Evolutionary conservation across 2,329 filamentous ascomycete species (phyloP).

Genomic region (Herpotrichia juniperi): DNA sequence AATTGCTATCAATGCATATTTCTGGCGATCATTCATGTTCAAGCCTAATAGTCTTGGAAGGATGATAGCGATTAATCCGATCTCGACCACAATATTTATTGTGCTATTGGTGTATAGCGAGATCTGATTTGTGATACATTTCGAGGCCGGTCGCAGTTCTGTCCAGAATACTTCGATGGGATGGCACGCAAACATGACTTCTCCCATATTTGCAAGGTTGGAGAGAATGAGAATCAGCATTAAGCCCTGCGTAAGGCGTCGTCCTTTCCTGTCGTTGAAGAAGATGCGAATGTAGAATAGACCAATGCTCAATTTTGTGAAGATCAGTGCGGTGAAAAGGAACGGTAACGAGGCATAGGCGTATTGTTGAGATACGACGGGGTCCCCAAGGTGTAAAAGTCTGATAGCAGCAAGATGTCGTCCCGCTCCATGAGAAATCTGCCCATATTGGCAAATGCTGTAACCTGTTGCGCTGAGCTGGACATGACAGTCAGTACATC

Average conservation of each 20-base stretch:
- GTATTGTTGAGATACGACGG: constrained; percentile 21
- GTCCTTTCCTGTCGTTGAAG: constrained; percentile 18
- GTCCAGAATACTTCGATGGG: constrained; percentile 28
- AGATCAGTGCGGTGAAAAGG: constrained; percentile 18
- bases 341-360: constrained; percentile 24
- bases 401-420: constrained; percentile 15
- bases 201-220: constrained; percentile 19
- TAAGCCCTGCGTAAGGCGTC: constrained; percentile 21
- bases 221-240: constrained; percentile 13
- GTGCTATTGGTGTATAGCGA: constrained; percentile 18
- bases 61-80: constrained; percentile 26
- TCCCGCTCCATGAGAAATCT: constrained; percentile 22
- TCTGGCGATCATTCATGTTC: constrained; percentile 22
- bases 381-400: constrained; percentile 1
- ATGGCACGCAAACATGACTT: constrained; percentile 22
- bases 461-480: constrained; percentile 24
- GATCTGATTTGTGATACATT: constrained; percentile 19
- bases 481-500: background rate
- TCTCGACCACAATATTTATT: constrained; percentile 22
- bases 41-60: constrained; percentile 23
- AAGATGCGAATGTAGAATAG: constrained; percentile 29
- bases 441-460: constrained; percentile 27
- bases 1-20: constrained; percentile 20
- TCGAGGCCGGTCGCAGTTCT: constrained; percentile 19
- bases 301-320: constrained; percentile 30